Evolutionary conservation across 1,284 basidiomycete genomes (phyloP), one percentile per base, ranked within the genome.

Genomic region (Mycena sp.): DNA sequence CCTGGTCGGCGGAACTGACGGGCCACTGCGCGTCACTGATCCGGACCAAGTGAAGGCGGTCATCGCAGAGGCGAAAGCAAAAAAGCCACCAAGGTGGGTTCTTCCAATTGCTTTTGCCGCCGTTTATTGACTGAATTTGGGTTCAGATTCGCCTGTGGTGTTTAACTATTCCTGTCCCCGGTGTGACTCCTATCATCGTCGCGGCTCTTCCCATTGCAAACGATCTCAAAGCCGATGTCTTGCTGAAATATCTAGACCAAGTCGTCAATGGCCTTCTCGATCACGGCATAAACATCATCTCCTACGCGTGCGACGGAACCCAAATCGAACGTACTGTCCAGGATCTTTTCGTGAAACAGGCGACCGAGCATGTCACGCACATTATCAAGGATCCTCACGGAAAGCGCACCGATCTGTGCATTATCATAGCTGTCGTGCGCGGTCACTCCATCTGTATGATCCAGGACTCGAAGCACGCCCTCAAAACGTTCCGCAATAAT

Each of bases 241-340:
- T 79, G 0, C 17, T 63, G 12, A 12, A 26, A 10, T 61, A 59
- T 19, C 56, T 60, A 6, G 7, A 30, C 19, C 7, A 57, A 16
- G 61, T 75, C 32, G 23, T 76, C 7, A 19, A 37, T 30, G 68
- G 73, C 0, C 70, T 77, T 6, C 25, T 71, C 1, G 43, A 59
- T 3, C 38, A 56, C 6, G 56, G 62, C 1, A 66, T 77, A 46
- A 32, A 67, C 1, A 55, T 76, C 14, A 49, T 72, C 3, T 75
- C 74, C 10, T 74, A 73, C 51, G 65, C 72, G 7, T 70, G 60
- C 41, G 75, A 78, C 69, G 75, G 77, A 6, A 73, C 73, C 0
- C 63, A 68, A 19, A 68, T 65, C 14, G 77, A 78, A 60, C 72
- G 72, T 30, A 37, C 52, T 1, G 58, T 72, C 11, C 70, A 74